These are phyloP conservation scores for Corylus avellana DNA, from an alignment of 306 rosid species.

Conservation along the genomic window DNA sequence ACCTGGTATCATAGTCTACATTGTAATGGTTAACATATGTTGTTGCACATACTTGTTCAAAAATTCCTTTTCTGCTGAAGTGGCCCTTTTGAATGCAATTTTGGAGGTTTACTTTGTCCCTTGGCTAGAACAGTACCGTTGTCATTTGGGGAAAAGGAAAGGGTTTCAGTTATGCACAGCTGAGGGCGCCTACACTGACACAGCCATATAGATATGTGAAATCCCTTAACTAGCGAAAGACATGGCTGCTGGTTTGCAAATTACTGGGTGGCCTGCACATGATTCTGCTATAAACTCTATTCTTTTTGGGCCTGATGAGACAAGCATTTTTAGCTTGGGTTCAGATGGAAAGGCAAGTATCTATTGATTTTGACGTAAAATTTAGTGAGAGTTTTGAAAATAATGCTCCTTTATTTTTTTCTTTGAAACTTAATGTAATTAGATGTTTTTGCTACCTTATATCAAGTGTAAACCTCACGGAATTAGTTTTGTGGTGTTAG, in stretches of 20 bases:
- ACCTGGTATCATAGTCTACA: slow-evolving; percentile 9
- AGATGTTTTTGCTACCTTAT: slow-evolving; percentile 12
- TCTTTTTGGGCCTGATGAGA: slow-evolving; percentile 96
- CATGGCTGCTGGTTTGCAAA: slow-evolving; percentile 95
- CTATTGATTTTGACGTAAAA: slow-evolving; percentile 7
- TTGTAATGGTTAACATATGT: slow-evolving; percentile 3
- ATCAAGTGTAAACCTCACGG: neutral
- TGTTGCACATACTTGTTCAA: neutral
- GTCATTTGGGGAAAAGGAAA: neutral
- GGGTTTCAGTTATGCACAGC: neutral
- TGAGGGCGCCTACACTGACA: slow-evolving; percentile 6
- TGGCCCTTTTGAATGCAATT: neutral
- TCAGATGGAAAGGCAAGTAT: slow-evolving; percentile 83
- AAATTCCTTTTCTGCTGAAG: neutral
- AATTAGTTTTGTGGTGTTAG: slow-evolving; percentile 44
- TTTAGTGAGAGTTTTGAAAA: slow-evolving; percentile 11
- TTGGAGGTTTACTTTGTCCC: neutral
- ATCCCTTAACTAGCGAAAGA: slow-evolving; percentile 71
- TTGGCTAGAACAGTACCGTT: neutral
- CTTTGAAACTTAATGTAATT: neutral
- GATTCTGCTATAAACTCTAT: slow-evolving; percentile 91
- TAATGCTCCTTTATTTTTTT: neutral
- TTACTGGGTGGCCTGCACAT: slow-evolving; percentile 99
- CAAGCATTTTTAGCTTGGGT: slow-evolving; percentile 94
- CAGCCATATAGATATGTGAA: slow-evolving; percentile 1